Evolutionary conservation across 148 eudicot genomes (phyloP).

Genomic region (Hydrangea macrophylla): DNA sequence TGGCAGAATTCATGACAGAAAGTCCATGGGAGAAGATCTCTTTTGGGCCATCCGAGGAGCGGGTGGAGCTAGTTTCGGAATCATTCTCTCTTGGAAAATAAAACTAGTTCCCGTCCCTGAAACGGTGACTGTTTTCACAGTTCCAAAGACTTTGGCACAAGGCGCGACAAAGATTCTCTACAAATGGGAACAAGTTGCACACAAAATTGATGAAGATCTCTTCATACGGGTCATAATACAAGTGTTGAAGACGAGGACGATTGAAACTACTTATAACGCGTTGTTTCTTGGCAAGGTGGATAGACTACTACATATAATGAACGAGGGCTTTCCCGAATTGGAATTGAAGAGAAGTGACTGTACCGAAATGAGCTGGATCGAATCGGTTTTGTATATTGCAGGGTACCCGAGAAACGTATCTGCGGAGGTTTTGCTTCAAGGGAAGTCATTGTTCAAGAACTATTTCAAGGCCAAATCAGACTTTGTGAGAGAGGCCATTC

Average conservation of each 20-base stretch:
- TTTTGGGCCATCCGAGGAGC: slow-evolving; percentile 28
- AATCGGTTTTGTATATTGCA: slow-evolving; percentile 9
- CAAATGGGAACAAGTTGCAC: slow-evolving; percentile 22
- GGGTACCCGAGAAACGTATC: background rate
- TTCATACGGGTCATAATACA: background rate
- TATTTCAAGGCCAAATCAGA: slow-evolving; percentile 24
- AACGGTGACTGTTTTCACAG: slow-evolving; percentile 17
- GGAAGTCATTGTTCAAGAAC: slow-evolving; percentile 4
- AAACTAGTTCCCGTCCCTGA: slow-evolving; percentile 12
- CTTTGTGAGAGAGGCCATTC: slow-evolving; percentile 11
- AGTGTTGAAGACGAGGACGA: background rate
- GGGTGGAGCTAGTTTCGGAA: slow-evolving; percentile 23
- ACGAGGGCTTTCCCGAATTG: slow-evolving; percentile 16
- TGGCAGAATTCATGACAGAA: slow-evolving; percentile 13
- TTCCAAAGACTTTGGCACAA: slow-evolving; percentile 15
- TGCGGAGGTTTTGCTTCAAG: slow-evolving; percentile 1
- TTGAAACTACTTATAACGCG: background rate
- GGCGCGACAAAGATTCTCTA: slow-evolving; percentile 14
- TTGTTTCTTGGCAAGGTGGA: slow-evolving; percentile 17
- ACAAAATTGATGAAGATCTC: slow-evolving; percentile 17
- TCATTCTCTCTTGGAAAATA: slow-evolving; percentile 14
- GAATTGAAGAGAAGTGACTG: slow-evolving; percentile 14
- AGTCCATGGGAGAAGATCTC: slow-evolving; percentile 20
- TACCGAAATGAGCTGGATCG: slow-evolving; percentile 22
- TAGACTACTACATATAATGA: slow-evolving; percentile 3